Conservation (phyloP, 1,139 yeast genomes). For the Suhomyces bokatorum region DNA sequence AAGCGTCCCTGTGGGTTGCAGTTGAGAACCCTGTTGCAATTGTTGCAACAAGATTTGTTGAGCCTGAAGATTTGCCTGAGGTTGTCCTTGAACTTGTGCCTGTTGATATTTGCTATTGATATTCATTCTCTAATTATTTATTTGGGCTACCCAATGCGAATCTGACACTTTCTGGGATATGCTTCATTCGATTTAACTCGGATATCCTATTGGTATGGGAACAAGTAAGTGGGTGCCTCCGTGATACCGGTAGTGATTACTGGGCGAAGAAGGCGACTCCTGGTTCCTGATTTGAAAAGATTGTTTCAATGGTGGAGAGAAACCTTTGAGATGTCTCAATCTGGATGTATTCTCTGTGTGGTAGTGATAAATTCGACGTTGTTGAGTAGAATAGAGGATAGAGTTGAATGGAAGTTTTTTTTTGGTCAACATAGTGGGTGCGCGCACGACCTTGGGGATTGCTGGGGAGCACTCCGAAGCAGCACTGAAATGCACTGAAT, state of each 20-base stretch:
- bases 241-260: neutral
- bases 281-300: slow-evolving; percentile 1
- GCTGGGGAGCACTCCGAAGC: neutral
- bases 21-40: slow-evolving; percentile 40
- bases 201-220: slow-evolving; percentile 1
- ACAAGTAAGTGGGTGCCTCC: slow-evolving; percentile 7
- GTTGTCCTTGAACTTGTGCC: slow-evolving; percentile 33
- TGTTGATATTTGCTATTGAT: slow-evolving; percentile 36
- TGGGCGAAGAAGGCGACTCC: slow-evolving; percentile 1
- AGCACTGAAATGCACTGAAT: neutral
- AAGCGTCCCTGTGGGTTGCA: slow-evolving; percentile 15
- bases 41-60: slow-evolving; percentile 49
- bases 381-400: slow-evolving; percentile 2
- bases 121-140: slow-evolving; percentile 21
- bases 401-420: slow-evolving; percentile 10
- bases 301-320: neutral
- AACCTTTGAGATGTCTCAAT: slow-evolving; percentile 1
- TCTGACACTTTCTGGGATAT: slow-evolving; percentile 4
- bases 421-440: slow-evolving; percentile 8
- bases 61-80: slow-evolving; percentile 36
- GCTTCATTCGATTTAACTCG: slow-evolving; percentile 8
- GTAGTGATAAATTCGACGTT: slow-evolving; percentile 7
- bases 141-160: slow-evolving; percentile 9
- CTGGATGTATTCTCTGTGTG: slow-evolving; percentile 2
- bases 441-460: slow-evolving; percentile 8